Evolutionary conservation across 306 rosid species (phyloP).

Genomic region (Casuarina glauca): DNA sequence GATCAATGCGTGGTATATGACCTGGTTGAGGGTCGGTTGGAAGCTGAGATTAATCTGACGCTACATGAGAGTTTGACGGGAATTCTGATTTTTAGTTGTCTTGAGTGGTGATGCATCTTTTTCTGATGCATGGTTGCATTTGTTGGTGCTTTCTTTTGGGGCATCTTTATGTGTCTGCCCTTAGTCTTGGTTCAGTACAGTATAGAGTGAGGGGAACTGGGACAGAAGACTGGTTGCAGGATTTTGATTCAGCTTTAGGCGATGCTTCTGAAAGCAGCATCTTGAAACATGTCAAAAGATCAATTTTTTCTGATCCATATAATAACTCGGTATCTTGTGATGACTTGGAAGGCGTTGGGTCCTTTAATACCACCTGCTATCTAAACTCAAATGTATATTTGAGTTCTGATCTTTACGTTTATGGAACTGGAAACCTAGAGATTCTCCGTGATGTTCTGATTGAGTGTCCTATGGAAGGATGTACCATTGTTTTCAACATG

Average conservation of each 20-base stretch:
- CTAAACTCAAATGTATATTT: conserved; percentile 64
- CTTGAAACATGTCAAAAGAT: conserved; percentile 25
- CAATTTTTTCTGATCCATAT: conserved; percentile 36
- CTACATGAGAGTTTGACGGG: conserved; percentile 23
- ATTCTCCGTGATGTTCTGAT: conserved; percentile 79
- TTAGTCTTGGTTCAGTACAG: conserved; percentile 48
- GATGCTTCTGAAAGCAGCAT: conserved; percentile 37
- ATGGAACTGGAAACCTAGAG: conserved; percentile 91
- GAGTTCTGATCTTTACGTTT: conserved; percentile 59
- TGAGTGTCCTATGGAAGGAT: conserved; percentile 73
- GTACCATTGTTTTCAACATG: conserved; percentile 69
- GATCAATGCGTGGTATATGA: neutral
- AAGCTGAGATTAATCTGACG: conserved; percentile 35
- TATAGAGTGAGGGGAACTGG: conserved; percentile 35
- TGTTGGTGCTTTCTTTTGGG: conserved; percentile 66
- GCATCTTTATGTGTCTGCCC: conserved; percentile 43
- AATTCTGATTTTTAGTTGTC: conserved; percentile 21
- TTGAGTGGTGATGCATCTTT: conserved; percentile 64
- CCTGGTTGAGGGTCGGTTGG: conserved; percentile 27
- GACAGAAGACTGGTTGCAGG: conserved; percentile 39
- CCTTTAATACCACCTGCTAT: conserved; percentile 89
- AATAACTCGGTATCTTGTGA: conserved; percentile 62
- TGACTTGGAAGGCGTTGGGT: conserved; percentile 93
- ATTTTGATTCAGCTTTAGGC: conserved; percentile 35
- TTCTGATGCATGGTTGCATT: conserved; percentile 49